Conservation (phyloP, 148 eudicot genomes). For the Fagopyrum homotropicum region DNA sequence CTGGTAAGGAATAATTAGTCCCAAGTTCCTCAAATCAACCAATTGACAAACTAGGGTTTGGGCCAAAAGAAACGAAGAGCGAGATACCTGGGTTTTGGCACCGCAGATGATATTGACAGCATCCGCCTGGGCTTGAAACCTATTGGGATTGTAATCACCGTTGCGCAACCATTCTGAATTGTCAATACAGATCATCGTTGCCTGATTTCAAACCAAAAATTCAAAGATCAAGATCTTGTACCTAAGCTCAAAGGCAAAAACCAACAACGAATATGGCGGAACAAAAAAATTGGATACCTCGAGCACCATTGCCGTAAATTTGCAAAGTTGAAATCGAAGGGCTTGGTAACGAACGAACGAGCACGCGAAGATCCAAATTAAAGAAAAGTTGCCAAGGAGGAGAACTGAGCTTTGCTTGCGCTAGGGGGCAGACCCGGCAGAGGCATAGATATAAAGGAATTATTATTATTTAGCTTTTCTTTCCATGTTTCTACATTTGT, state of each 20-base stretch:
- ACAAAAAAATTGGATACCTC: not conserved
- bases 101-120: slow-evolving; percentile 95
- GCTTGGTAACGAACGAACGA: not conserved
- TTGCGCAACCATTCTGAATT: slow-evolving; percentile 98
- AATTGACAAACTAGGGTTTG: not conserved
- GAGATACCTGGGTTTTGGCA: slow-evolving; percentile 83
- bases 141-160: slow-evolving; percentile 76
- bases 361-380: slow-evolving; percentile 3
- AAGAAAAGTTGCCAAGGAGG: not conserved
- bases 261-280: not conserved
- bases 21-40: not conserved
- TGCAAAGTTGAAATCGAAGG: not conserved
- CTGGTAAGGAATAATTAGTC: not conserved
- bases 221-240: not conserved
- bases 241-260: not conserved
- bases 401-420: slow-evolving; percentile 14
- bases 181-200: slow-evolving; percentile 93
- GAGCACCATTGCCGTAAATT: slow-evolving; percentile 4
- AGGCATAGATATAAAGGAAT: too few species aligned
- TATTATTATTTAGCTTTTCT: not conserved
- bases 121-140: slow-evolving; percentile 90
- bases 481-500: not conserved
- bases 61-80: not conserved
- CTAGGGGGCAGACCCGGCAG: slow-evolving; percentile 1
- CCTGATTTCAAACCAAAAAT: slow-evolving; percentile 28